A percentile compares a stretch with the other conserved stretches of the same genome.
phyloP scores from a whole-genome alignment of 106 monocot genomes.

The Dendrobium nobile region DNA sequence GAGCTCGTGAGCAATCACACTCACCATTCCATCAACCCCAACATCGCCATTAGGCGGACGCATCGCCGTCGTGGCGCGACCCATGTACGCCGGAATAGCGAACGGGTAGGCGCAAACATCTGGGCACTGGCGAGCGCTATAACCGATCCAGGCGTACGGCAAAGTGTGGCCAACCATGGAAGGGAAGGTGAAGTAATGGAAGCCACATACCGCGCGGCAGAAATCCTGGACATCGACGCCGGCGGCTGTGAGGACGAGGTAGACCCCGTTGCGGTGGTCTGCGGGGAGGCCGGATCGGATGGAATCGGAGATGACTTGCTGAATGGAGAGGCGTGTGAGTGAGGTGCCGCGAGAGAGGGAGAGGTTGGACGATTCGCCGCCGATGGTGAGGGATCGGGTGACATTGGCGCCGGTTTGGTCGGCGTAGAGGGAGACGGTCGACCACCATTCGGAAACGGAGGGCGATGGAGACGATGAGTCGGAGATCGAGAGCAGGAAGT shows the following conservation, averaged over 20 bases:
- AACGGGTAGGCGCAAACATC: conserved; percentile 75
- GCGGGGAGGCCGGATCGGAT: conserved; percentile 31
- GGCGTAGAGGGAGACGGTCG: conserved; percentile 60
- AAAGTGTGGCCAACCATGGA: conserved; percentile 72
- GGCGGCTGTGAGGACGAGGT: conserved; percentile 50
- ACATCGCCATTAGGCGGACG: conserved; percentile 58
- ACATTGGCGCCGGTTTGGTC: conserved; percentile 71
- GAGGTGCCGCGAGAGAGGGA: conserved; percentile 18
- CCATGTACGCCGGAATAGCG: conserved; percentile 63
- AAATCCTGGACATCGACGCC: conserved; percentile 56
- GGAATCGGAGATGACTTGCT: conserved; percentile 50
- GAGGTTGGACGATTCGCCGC: conserved; percentile 22
- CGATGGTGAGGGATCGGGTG: conserved; percentile 45
- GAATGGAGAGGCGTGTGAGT: conserved; percentile 59
- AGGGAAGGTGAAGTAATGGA: conserved; percentile 84
- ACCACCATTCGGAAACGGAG: conserved; percentile 64
- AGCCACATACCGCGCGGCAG: conserved; percentile 63
- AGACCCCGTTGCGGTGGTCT: conserved; percentile 55
- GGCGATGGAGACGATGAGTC: conserved; percentile 27
- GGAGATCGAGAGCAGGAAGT: conserved; percentile 65
- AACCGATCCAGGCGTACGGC: conserved; percentile 73
- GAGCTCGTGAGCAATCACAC: conserved; percentile 67
- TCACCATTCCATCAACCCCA: conserved; percentile 69
- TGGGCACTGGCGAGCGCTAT: conserved; percentile 62
- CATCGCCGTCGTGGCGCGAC: conserved; percentile 24